phyloP scores from a whole-genome alignment of 1,284 basidiomycete species.

The Marasmius sp. region DNA sequence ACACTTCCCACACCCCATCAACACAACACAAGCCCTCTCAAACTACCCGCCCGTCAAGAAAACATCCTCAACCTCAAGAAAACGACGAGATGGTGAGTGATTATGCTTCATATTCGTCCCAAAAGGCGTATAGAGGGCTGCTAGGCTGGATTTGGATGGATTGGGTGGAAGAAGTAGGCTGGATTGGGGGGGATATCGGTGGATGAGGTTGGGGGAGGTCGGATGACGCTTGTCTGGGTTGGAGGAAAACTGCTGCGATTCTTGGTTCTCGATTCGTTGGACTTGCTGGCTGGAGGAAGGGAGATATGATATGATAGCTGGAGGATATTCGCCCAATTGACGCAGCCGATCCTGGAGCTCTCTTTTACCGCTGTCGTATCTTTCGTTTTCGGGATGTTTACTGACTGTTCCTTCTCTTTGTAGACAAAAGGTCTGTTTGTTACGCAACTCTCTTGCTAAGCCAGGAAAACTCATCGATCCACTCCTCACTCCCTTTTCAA shows the following conservation, averaged over 20 bases:
- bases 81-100: slow-evolving; percentile 42
- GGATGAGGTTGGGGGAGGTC: too few relatives aligned
- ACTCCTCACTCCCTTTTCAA: slow-evolving; percentile 9
- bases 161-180: neutral
- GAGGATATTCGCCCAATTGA: too few relatives aligned
- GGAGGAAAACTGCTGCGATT: too few relatives aligned
- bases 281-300: too few relatives aligned
- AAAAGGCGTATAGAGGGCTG: slow-evolving; percentile 8
- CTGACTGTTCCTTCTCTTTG: slow-evolving; percentile 18
- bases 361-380: neutral
- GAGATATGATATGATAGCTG: too few relatives aligned
- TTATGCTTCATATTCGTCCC: slow-evolving; percentile 10
- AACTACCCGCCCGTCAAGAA: slow-evolving; percentile 33
- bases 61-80: slow-evolving; percentile 14
- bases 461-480: neutral
- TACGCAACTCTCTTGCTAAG: slow-evolving; percentile 1
- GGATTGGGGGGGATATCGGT: neutral
- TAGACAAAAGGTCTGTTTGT: slow-evolving; percentile 75
- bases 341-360: too few relatives aligned
- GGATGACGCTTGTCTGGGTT: too few relatives aligned
- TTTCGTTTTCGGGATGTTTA: slow-evolving; percentile 7
- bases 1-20: neutral
- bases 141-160: slow-evolving; percentile 13
- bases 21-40: neutral
- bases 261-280: too few relatives aligned